Evolutionary conservation across 345 rosid genomes (phyloP).

Genomic region (Tarenaya hassleriana): DNA sequence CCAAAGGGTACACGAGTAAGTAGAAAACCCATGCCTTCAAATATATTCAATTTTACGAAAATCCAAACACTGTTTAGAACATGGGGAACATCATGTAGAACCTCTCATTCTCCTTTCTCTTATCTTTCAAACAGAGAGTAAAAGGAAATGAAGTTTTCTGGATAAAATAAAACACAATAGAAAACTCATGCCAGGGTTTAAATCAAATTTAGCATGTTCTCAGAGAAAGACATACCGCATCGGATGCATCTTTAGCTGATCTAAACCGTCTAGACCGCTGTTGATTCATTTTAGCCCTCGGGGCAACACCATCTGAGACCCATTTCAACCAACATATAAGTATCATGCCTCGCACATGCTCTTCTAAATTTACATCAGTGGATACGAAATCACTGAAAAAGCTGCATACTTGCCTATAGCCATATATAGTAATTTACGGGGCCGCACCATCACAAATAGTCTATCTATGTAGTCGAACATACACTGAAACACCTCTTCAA

Average conservation of each 20-base stretch:
- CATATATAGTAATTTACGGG: slow-evolving; percentile 81
- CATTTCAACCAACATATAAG: slow-evolving; percentile 20
- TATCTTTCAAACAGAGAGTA: background rate
- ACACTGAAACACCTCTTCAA: slow-evolving; percentile 78
- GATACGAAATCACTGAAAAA: background rate
- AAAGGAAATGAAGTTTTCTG: slow-evolving; percentile 12
- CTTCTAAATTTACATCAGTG: background rate
- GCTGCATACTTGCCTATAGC: slow-evolving; percentile 66
- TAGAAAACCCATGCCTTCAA: too few relatives aligned
- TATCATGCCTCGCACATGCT: slow-evolving; percentile 7
- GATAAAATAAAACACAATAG: slow-evolving; percentile 26
- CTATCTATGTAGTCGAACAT: slow-evolving; percentile 96
- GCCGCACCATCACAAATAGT: slow-evolving; percentile 94
- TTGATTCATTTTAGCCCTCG: slow-evolving; percentile 98
- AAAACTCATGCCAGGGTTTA: slow-evolving; percentile 26
- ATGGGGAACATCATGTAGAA: too few relatives aligned
- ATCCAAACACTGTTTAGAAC: too few relatives aligned
- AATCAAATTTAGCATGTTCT: background rate
- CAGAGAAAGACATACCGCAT: slow-evolving; percentile 57
- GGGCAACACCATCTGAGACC: slow-evolving; percentile 94
- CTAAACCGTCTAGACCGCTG: slow-evolving; percentile 95
- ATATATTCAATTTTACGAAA: too few relatives aligned
- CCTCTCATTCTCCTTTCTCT: background rate
- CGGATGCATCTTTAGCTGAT: slow-evolving; percentile 92
- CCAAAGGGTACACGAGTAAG: too few relatives aligned